Evolutionary conservation across 345 rosid species (phyloP).

Genomic region (sweet orange (Citrus sinensis)): DNA sequence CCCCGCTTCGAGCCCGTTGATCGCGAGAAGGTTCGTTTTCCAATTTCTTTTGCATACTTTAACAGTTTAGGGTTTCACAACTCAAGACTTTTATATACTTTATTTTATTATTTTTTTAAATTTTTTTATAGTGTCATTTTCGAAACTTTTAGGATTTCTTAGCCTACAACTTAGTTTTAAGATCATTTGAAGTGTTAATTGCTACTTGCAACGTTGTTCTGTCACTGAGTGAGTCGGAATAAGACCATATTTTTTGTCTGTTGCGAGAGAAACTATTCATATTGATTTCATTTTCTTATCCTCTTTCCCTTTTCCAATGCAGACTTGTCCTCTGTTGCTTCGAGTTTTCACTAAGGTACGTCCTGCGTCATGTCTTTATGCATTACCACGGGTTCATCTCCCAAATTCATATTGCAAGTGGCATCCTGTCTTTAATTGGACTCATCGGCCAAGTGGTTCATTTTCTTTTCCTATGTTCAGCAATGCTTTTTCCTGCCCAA

Average conservation of each 20-base stretch:
- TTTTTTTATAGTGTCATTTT: background rate
- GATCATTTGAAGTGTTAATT: background rate
- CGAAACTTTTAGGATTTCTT: background rate
- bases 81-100: background rate
- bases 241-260: background rate
- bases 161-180: background rate
- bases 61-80: constrained; percentile 26
- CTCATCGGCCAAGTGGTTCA: background rate
- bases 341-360: constrained; percentile 94
- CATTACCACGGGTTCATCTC: background rate
- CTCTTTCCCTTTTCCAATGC: constrained; percentile 19
- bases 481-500: background rate
- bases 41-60: background rate
- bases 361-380: background rate
- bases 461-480: background rate
- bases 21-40: constrained; percentile 67
- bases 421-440: background rate
- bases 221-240: background rate
- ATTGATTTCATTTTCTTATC: background rate
- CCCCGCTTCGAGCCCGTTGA: constrained; percentile 64
- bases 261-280: background rate
- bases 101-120: too few species aligned
- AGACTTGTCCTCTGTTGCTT: constrained; percentile 94
- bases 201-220: background rate
- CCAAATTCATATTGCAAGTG: background rate